Percentiles rank a stretch among this genome's conserved stretches.
Conservation (phyloP, 2,329 filamentous ascomycete genomes). For the Pseudogymnoascus sp. region DNA sequence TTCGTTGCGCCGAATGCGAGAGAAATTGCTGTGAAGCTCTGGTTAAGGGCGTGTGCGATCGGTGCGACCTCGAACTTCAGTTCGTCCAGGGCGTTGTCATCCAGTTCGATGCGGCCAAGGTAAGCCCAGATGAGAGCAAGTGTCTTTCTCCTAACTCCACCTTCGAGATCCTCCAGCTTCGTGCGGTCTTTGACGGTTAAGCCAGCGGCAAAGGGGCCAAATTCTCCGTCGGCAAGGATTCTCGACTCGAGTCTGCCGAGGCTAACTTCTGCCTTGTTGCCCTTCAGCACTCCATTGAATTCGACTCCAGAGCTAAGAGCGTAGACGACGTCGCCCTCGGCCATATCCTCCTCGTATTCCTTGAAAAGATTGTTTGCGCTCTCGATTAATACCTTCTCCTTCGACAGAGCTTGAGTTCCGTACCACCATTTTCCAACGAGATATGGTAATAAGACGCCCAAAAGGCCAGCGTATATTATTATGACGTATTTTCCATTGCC, state of each 20-base stretch:
- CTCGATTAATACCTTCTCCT: slow-evolving; percentile 86
- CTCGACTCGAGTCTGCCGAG: slow-evolving; percentile 77
- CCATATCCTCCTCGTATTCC: slow-evolving; percentile 79
- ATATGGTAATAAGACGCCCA: slow-evolving; percentile 87
- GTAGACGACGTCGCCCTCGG: slow-evolving; percentile 69
- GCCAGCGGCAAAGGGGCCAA: slow-evolving; percentile 43
- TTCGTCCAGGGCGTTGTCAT: slow-evolving; percentile 66
- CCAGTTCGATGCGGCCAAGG: slow-evolving; percentile 77
- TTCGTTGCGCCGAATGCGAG: slow-evolving; percentile 78
- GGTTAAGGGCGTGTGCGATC: slow-evolving; percentile 74
- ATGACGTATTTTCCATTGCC: slow-evolving; percentile 94
- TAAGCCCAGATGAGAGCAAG: slow-evolving; percentile 92
- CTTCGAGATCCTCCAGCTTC: slow-evolving; percentile 72
- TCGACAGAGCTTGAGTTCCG: slow-evolving; percentile 83
- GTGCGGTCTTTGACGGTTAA: slow-evolving; percentile 67
- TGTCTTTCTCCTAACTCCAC: slow-evolving; percentile 72
- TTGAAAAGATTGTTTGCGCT: slow-evolving; percentile 92
- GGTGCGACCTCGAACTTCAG: slow-evolving; percentile 87
- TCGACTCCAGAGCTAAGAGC: slow-evolving; percentile 82
- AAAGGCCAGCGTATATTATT: slow-evolving; percentile 75
- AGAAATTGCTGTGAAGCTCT: slow-evolving; percentile 77
- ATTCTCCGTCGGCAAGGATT: slow-evolving; percentile 55
- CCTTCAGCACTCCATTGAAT: slow-evolving; percentile 67
- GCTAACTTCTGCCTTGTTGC: slow-evolving; percentile 70
- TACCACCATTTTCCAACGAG: slow-evolving; percentile 98